Evolutionary conservation across 805 yeast species (phyloP).

Genomic region (Saturnispora sanitii): DNA sequence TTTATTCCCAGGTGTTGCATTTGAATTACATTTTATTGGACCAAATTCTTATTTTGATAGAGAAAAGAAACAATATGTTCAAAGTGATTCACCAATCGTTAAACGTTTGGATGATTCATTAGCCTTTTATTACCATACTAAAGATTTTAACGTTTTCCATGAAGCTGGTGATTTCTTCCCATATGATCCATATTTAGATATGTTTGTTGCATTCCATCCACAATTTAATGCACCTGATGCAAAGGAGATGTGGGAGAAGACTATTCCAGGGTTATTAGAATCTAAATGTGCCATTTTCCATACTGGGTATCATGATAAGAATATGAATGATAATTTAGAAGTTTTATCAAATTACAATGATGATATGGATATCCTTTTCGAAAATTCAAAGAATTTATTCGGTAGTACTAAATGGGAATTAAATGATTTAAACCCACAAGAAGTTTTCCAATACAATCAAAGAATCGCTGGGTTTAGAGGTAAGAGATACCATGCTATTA

Average conservation of each 20-base stretch:
- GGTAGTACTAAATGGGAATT: constrained; percentile 91
- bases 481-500: constrained; percentile 86
- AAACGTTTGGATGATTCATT: constrained; percentile 67
- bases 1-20: constrained; percentile 69
- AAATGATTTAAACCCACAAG: constrained; percentile 86
- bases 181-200: constrained; percentile 92
- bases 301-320: constrained; percentile 80
- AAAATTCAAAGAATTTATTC: constrained; percentile 61
- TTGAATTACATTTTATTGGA: constrained; percentile 88
- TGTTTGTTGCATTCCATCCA: constrained; percentile 91
- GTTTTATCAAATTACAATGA: constrained; percentile 64
- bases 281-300: constrained; percentile 88
- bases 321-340: constrained; percentile 56
- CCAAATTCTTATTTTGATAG: constrained; percentile 83
- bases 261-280: constrained; percentile 79
- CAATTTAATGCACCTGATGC: constrained; percentile 80
- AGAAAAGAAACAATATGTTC: constrained; percentile 50
- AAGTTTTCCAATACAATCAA: constrained; percentile 86
- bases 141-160: constrained; percentile 83
- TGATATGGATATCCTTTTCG: constrained; percentile 75
- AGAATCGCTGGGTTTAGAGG: constrained; percentile 89
- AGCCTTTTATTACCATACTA: constrained; percentile 74
- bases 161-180: constrained; percentile 94
- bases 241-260: constrained; percentile 70
- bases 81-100: constrained; percentile 54